Percentiles rank a stretch among this genome's conserved stretches.
phyloP scores from a whole-genome alignment of 208 protist species.

The Crithidia expoeki region DNA sequence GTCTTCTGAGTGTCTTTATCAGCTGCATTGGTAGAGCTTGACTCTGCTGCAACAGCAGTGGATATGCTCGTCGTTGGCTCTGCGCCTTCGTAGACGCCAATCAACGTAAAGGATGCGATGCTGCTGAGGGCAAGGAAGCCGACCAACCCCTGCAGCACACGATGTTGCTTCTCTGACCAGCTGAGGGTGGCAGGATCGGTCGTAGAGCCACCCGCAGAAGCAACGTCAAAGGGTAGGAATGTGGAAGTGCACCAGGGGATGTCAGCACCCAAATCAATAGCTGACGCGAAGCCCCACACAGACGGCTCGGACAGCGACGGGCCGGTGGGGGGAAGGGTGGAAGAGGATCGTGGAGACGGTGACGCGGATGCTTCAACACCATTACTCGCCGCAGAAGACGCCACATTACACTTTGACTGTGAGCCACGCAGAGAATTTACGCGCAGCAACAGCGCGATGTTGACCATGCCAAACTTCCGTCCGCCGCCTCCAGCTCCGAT shows the following conservation, averaged over 20 bases:
- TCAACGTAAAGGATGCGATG: conserved; percentile 62
- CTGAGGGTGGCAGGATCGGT: conserved; percentile 23
- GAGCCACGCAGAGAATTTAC: conserved; percentile 31
- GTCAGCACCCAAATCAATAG: conserved; percentile 67
- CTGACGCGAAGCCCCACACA: conserved; percentile 61
- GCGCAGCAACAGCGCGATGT: conserved; percentile 64
- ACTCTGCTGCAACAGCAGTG: neutral
- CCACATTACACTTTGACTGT: neutral
- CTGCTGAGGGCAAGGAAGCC: conserved; percentile 80
- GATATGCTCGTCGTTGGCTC: conserved; percentile 14
- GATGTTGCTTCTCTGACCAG: conserved; percentile 24
- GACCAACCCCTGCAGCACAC: conserved; percentile 31
- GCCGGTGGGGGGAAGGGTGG: neutral
- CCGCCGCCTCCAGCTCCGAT: conserved; percentile 83
- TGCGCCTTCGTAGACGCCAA: conserved; percentile 41
- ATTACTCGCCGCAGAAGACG: too few species aligned
- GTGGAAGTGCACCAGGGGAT: conserved; percentile 83
- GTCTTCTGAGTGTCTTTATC: neutral
- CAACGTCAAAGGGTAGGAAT: conserved; percentile 43
- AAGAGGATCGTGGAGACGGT: too few species aligned
- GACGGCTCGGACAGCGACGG: neutral
- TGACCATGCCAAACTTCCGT: conserved; percentile 84
- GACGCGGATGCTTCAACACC: too few species aligned
- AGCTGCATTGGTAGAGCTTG: neutral
- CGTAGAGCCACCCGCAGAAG: neutral